Percentiles rank a stretch among this genome's conserved stretches.
phyloP scores from a whole-genome alignment of 2,329 filamentous ascomycete species.

The Sphaceloma murrayae region DNA sequence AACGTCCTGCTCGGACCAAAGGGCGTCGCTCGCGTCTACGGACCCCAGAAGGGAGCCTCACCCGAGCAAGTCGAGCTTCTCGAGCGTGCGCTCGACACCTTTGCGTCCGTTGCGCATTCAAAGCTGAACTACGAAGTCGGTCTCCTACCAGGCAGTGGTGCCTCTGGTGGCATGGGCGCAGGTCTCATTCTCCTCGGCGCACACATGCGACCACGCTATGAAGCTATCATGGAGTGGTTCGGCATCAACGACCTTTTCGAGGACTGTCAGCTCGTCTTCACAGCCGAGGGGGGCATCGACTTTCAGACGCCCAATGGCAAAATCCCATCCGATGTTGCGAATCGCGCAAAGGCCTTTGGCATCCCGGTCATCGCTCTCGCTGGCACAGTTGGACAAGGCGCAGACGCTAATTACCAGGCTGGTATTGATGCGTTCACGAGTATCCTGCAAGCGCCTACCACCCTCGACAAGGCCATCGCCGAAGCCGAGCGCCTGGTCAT shows the following conservation, averaged over 20 bases:
- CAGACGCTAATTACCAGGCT: slow-evolving; percentile 28
- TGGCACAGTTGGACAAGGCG: slow-evolving; percentile 34
- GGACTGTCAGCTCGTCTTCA: slow-evolving; percentile 43
- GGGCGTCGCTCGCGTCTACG: slow-evolving; percentile 44
- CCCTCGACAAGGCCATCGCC: slow-evolving; percentile 29
- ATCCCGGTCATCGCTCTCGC: slow-evolving; percentile 40
- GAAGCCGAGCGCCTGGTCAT: slow-evolving; percentile 29
- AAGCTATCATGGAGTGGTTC: slow-evolving; percentile 44
- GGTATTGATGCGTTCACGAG: slow-evolving; percentile 33
- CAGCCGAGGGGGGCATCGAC: slow-evolving; percentile 46
- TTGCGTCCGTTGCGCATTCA: slow-evolving; percentile 31
- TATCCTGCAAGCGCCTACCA: slow-evolving; percentile 29
- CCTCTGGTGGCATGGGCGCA: slow-evolving; percentile 44
- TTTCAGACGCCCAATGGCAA: slow-evolving; percentile 44
- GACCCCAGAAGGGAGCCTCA: slow-evolving; percentile 44
- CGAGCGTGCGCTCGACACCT: slow-evolving; percentile 35
- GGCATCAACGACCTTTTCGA: slow-evolving; percentile 39
- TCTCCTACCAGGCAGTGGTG: slow-evolving; percentile 39
- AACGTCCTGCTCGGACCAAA: slow-evolving; percentile 43
- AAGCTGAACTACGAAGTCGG: slow-evolving; percentile 33
- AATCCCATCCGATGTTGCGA: slow-evolving; percentile 45
- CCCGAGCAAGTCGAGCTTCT: slow-evolving; percentile 36
- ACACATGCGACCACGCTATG: slow-evolving; percentile 38
- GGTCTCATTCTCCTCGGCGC: slow-evolving; percentile 43
- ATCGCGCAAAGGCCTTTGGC: slow-evolving; percentile 37